Evolutionary conservation across 1,284 basidiomycete species (phyloP), one percentile per base, ranked within the genome.

Genomic region (Rugosomyces carneus): DNA sequence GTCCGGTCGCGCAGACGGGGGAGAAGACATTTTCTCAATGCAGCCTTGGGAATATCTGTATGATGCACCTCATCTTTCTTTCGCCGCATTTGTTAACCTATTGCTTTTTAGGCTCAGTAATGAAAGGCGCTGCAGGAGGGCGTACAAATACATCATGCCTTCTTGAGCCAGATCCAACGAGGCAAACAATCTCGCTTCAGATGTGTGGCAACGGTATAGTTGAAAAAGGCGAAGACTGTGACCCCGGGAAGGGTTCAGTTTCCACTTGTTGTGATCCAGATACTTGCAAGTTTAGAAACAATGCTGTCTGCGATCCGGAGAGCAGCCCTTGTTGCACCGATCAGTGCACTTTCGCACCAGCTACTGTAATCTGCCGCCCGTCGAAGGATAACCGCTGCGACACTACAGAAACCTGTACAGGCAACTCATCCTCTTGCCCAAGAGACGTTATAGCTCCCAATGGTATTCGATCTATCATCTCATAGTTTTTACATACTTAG

Each of bases 41-140:
- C 67, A 84, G 76, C 37, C 60, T 94, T 32, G 93, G 93, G 40
- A 94, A 94, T 61, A 82, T 95, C 48, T 94, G 92, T 84, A 57
- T 56, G 80, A 9, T 69, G 21, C 37, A 10, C 40, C 32, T 19
- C 16, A 37, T 19, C 6, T n/a, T 29, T 19, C 7, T 48, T 24
- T n/a, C n/a, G n/a, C n/a, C n/a, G 29, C 31, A n/a, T 31, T 27
- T 26, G 40, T 44, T 47, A 42, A 42, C 43, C 40, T 31, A 40
- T 6, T 32, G 15, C 31, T 40, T 20, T 42, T 10, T 47, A 83
- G 81, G 81, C 55, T 79, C 81, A n/a, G 57, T 82, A 39, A 81
- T 84, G 78, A 60, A 61, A 38, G 70, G 72, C 15, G 57, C 57
- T 13, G 47, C 64, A 13, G 67, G 66, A 32, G 60, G 62, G 16